Conservation (phyloP, 169 alveolate species). For the Theileria luwenshuni region DNA sequence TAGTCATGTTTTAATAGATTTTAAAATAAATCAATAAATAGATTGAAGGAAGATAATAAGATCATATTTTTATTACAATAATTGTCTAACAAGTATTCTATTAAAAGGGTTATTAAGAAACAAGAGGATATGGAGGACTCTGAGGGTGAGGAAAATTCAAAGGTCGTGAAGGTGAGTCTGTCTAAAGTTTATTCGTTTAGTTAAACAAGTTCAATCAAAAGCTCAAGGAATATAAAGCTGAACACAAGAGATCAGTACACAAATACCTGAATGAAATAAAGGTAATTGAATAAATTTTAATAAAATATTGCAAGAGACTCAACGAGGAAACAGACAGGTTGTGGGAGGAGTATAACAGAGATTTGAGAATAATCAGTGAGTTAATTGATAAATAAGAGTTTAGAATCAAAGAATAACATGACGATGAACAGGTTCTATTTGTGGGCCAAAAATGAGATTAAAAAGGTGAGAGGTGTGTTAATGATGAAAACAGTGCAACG, state of each 20-base stretch:
- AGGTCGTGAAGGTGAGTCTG: not conserved
- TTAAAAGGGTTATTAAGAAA: too few species aligned
- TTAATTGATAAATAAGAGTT: not conserved
- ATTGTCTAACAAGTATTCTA: too few species aligned
- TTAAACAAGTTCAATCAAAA: constrained; percentile 19
- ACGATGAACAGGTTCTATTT: constrained; percentile 44
- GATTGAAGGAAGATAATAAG: not conserved
- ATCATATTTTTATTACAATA: too few species aligned
- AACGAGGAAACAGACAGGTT: constrained; percentile 28
- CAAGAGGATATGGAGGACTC: too few species aligned
- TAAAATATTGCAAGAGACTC: not conserved
- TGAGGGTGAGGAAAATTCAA: too few species aligned
- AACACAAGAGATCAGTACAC: constrained; percentile 1
- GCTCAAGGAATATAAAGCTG: constrained; percentile 26
- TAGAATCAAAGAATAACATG: constrained; percentile 35
- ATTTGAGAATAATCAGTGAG: constrained; percentile 14
- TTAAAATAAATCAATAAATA: too few species aligned
- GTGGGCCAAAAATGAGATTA: constrained; percentile 57
- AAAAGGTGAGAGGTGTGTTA: constrained; percentile 3
- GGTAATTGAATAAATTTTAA: constrained; percentile 25
- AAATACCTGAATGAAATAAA: constrained; percentile 6
- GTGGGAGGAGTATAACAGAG: constrained; percentile 37
- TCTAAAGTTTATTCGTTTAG: constrained; percentile 4
- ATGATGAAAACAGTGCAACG: constrained; percentile 23
- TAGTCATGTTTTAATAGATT: too few species aligned